Percentiles rank a stretch among this genome's conserved stretches.
Conservation (phyloP, 2,329 filamentous ascomycete genomes). For the Epichloe hybrida region DNA sequence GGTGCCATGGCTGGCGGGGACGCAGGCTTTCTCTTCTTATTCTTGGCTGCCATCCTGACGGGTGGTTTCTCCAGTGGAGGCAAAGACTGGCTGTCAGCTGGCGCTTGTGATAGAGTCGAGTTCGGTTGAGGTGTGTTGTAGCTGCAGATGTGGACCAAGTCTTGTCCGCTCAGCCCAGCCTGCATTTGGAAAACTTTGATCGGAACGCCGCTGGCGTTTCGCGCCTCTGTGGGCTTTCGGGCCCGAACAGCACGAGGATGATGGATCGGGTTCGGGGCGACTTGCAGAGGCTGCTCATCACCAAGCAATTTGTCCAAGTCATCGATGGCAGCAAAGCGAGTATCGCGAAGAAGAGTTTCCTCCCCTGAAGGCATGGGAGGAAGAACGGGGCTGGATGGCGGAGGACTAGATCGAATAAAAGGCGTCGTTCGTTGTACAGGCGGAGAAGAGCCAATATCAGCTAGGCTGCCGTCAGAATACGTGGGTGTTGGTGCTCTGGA, state of each 20-base stretch:
- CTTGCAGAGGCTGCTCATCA: slow-evolving; percentile 35
- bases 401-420: slow-evolving; percentile 45
- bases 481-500: slow-evolving; percentile 38
- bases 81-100: slow-evolving; percentile 11
- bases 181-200: slow-evolving; percentile 31
- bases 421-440: slow-evolving; percentile 55
- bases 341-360: slow-evolving; percentile 50
- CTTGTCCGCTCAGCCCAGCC: slow-evolving; percentile 21
- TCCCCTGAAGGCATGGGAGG: slow-evolving; percentile 47
- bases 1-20: slow-evolving; percentile 17
- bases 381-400: slow-evolving; percentile 68
- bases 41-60: slow-evolving; percentile 8
- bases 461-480: slow-evolving; percentile 53
- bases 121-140: slow-evolving; percentile 15
- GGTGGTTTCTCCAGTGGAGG: slow-evolving; percentile 13
- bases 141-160: slow-evolving; percentile 22
- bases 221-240: slow-evolving; percentile 16
- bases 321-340: slow-evolving; percentile 80
- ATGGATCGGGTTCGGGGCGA: slow-evolving; percentile 20
- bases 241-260: slow-evolving; percentile 5
- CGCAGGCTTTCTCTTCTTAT: slow-evolving; percentile 10
- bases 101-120: slow-evolving; percentile 4
- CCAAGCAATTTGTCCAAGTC: slow-evolving; percentile 56
- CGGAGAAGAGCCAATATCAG: slow-evolving; percentile 79
- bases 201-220: slow-evolving; percentile 23